phyloP scores from a whole-genome alignment of 208 protist species.

The Spongospora subterranea region DNA sequence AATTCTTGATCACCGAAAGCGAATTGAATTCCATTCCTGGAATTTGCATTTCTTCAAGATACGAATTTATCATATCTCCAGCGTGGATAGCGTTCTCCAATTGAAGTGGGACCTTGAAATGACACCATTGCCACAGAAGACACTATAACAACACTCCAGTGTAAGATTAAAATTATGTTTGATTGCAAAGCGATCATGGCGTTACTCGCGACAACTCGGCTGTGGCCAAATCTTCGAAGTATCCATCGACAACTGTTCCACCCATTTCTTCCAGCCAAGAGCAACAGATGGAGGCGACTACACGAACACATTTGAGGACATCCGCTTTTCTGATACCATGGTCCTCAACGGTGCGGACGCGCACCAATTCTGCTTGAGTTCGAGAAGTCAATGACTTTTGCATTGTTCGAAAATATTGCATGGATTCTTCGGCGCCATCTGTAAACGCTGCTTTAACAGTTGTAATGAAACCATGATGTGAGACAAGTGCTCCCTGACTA shows the following conservation, averaged over 20 bases:
- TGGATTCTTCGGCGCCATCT: not conserved
- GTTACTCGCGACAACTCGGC: not conserved
- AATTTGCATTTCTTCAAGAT: no score
- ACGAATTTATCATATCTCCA: no score
- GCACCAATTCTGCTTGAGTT: not conserved
- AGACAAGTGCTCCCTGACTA: constrained; percentile 9
- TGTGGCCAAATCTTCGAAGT: constrained; percentile 12
- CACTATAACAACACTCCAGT: not conserved
- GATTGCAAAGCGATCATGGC: not conserved
- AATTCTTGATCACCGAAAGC: no score
- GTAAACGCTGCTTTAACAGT: not conserved
- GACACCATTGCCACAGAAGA: not conserved
- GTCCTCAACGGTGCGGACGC: not conserved
- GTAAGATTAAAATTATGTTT: not conserved
- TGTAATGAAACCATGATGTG: not conserved
- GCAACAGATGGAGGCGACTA: not conserved
- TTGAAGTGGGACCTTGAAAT: no score
- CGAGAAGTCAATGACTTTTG: not conserved
- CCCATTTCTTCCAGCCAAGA: not conserved
- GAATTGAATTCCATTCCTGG: no score
- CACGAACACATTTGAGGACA: not conserved
- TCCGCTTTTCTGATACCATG: not conserved
- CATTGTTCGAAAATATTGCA: not conserved
- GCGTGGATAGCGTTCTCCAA: no score
- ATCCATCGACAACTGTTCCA: not conserved